Percentiles rank a stretch among this genome's conserved stretches.
phyloP scores from a whole-genome alignment of 371 early-diverging fungal species.

The Mucor velutinosus region DNA sequence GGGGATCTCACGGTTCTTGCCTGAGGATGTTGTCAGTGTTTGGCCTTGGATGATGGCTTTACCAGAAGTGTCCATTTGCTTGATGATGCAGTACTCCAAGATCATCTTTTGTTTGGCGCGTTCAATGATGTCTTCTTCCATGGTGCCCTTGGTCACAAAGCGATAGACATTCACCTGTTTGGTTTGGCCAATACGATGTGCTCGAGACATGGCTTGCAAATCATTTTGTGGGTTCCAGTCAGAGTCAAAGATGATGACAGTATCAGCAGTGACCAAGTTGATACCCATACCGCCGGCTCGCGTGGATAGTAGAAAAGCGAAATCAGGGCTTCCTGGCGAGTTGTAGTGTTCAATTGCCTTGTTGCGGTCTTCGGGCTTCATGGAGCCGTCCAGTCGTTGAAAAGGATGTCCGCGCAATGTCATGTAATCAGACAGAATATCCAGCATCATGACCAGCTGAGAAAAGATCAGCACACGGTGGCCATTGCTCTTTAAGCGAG shows the following conservation, averaged over 20 bases:
- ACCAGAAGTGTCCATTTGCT: constrained; percentile 97
- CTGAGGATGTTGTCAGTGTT: constrained; percentile 42
- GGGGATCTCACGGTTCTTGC: constrained; percentile 49
- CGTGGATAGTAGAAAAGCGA: constrained; percentile 98
- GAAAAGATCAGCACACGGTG: constrained; percentile 96
- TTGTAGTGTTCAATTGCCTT: constrained; percentile 98
- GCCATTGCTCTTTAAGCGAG: constrained; percentile 83
- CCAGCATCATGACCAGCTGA: constrained; percentile 94
- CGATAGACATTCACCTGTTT: constrained; percentile 98
- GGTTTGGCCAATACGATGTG: constrained; percentile 99
- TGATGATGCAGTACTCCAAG: constrained; percentile 96
- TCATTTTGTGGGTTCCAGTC: constrained; percentile 99
- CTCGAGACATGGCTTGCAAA: constrained; percentile 99
- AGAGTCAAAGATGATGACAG: constrained; percentile 98
- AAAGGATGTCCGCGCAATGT: constrained; percentile 81
- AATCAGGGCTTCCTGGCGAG: constrained; percentile 94
- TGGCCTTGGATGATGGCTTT: constrained; percentile 66
- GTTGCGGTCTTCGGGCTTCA: constrained; percentile 90
- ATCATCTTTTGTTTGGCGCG: constrained; percentile 99
- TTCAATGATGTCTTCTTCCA: constrained; percentile 98
- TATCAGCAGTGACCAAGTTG: constrained; percentile 98
- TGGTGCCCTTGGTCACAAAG: constrained; percentile 96
- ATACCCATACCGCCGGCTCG: constrained; percentile 99
- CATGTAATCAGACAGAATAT: constrained; percentile 94
- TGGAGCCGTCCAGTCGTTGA: constrained; percentile 97